Evolutionary conservation across 352 stramenopile species (phyloP), one percentile per base, ranked within the genome.

Genomic region (Pythium myriotylum): DNA sequence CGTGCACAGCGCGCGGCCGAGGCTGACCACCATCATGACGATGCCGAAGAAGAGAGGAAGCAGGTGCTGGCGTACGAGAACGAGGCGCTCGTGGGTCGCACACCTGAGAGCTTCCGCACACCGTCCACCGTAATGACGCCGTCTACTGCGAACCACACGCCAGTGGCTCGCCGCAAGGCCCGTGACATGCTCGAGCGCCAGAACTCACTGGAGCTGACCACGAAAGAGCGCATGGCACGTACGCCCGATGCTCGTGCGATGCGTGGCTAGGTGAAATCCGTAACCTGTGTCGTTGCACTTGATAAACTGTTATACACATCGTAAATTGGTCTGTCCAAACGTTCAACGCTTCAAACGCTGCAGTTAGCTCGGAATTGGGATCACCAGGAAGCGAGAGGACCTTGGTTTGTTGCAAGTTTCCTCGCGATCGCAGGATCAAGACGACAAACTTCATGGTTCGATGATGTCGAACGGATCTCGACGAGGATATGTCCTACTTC

Each of bases 31-130:
- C 13, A 24, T 14, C 62, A 61, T 14, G 68, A 75, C 24, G 70
- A 77, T 52, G 35, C 49, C 17, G 64, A 72, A 35, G 43, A 73
- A 39, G 73, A 81, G 56, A 48, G 67, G 55, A 61, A 63, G n/a
- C 65, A 73, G 27, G 53, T 81, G 37, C 23, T 79, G 29, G 73
- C 73, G 56, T 81, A 77, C 64, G 67, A 81, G 56, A 81, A 79
- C 46, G 70, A 81, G 17, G 70, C 70, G 58, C 57, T 81, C 2
- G 62, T 79, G 7, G 69, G 67, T 9, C 56, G 64, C 20, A 79
- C 71, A 19, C 66, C 73, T 19, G 69, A 78, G 45, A 63, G 65
- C n/a, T 78, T 74, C 61, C 72, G 66, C 29, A 79, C 67, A 43
- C 64, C 73, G 16, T 72, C 65, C 42, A 68, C 62, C 0, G 26